Conservation (phyloP, 768 basidiomycete species). For the Pleurotus giganteus region DNA sequence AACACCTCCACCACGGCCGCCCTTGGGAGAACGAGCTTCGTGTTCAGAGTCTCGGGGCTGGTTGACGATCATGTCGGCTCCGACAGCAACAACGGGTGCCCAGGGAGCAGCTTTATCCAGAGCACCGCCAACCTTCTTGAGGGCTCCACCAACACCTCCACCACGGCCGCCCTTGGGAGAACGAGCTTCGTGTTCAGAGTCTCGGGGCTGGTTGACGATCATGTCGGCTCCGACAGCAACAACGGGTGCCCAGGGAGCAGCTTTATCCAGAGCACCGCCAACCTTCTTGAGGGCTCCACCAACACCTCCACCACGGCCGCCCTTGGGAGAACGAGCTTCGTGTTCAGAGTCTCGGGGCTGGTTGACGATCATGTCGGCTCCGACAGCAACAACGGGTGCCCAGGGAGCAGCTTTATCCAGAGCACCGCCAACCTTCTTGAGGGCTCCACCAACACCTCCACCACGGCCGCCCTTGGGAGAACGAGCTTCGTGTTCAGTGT, state of each 20-base stretch:
- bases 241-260: not conserved
- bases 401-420: not conserved
- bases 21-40: not conserved
- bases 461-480: too few species aligned
- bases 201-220: not conserved
- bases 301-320: not conserved
- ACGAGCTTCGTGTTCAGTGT: too few species aligned
- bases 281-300: not conserved
- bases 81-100: not conserved
- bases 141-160: not conserved
- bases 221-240: not conserved
- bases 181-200: not conserved
- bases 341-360: not conserved
- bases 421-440: not conserved
- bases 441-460: not conserved
- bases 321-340: not conserved
- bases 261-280: not conserved
- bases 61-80: not conserved
- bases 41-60: not conserved
- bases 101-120: not conserved
- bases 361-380: not conserved
- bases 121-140: not conserved
- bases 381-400: not conserved
- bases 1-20: not conserved
- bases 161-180: not conserved